Evolutionary conservation across 805 yeast species (phyloP), one percentile per base, ranked within the genome.

Genomic region (Saccharomyces eubayanus): DNA sequence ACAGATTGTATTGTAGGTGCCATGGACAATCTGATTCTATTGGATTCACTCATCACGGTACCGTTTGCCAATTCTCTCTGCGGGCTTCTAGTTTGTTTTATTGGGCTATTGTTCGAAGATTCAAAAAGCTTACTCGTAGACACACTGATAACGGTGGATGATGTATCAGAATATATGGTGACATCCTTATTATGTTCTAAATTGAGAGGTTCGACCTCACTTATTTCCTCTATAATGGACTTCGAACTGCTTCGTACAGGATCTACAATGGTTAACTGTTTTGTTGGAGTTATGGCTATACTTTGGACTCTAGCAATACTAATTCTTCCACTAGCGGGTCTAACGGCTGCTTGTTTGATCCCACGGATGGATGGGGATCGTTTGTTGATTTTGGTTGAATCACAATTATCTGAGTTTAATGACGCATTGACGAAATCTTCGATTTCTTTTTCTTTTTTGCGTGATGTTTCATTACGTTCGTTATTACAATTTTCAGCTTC

Each of bases 311-410:
- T 57, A 27, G 54, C 47, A n/a, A 68, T 57, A 49, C 71, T 68
- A 10, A 68, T 66, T 27, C 72, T 56, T 11, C 72, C 72, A 49
- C 70, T 68, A 9, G 70, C 64, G 20, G 68, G 66, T 52, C 65
- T 61, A 1, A 62, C 54, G 5, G 54, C 59, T 6, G 58, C 55
- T 27, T 51, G 43, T 43, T 54, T 57, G 48, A 29, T 59, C 56
- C 14, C 60, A 56, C 11, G 43, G 12, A 16, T 36, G 24, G 24
- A 36, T n/a, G 43, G 24, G 1, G 43, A 36, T 1, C 9, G 21
- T 36, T 36, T 16, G 16, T 36, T 36, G 6, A 9, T 8, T 36
- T 16, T 16, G 10, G 24, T 10, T 36, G 6, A 5, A 36, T 36
- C 43, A 16, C 12, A 36, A 36, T 36, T n/a, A 58, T 54, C 3